Percentiles rank a stretch among this genome's conserved stretches.
These are phyloP conservation scores for Saccharomyces hybrid DNA, from an alignment of 1,139 yeast genomes.

Conservation along the genomic window DNA sequence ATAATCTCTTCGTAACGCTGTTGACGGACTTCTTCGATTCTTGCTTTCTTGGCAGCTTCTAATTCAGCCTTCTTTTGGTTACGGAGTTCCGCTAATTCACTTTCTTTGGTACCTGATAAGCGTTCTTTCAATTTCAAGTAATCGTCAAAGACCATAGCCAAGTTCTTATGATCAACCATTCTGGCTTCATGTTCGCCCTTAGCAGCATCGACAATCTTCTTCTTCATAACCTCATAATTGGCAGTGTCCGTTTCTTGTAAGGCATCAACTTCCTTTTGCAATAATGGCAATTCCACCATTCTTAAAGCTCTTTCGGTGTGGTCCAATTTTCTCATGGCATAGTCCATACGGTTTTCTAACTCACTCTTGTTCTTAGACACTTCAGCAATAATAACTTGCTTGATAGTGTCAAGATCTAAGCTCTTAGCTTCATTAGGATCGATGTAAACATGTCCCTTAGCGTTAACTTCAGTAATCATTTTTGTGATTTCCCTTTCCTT, in stretches of 20 bases:
- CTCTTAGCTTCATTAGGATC: slow-evolving; percentile 73
- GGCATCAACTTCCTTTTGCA: slow-evolving; percentile 65
- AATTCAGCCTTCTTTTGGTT: slow-evolving; percentile 45
- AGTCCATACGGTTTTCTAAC: slow-evolving; percentile 64
- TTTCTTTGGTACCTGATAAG: slow-evolving; percentile 41
- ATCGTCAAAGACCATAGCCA: slow-evolving; percentile 59
- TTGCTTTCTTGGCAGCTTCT: slow-evolving; percentile 58
- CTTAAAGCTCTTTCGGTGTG: slow-evolving; percentile 92
- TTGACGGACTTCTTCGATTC: slow-evolving; percentile 52
- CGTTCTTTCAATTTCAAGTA: slow-evolving; percentile 45
- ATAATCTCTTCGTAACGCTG: slow-evolving; percentile 34
- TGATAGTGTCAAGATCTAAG: slow-evolving; percentile 66
- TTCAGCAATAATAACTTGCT: slow-evolving; percentile 75
- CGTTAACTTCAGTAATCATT: slow-evolving; percentile 82
- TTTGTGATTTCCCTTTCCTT: slow-evolving; percentile 54
- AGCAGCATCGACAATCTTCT: slow-evolving; percentile 54
- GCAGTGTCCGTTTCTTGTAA: slow-evolving; percentile 60
- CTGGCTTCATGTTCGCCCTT: slow-evolving; percentile 65
- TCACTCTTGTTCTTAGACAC: slow-evolving; percentile 76
- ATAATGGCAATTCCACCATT: slow-evolving; percentile 68
- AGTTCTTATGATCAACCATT: slow-evolving; percentile 58
- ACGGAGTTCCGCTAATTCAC: slow-evolving; percentile 44
- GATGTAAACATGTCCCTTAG: slow-evolving; percentile 82
- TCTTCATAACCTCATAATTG: slow-evolving; percentile 54
- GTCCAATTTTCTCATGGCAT: slow-evolving; percentile 68